phyloP scores from a whole-genome alignment of 2,329 filamentous ascomycete species.

The Paracamarosporium sp. region DNA sequence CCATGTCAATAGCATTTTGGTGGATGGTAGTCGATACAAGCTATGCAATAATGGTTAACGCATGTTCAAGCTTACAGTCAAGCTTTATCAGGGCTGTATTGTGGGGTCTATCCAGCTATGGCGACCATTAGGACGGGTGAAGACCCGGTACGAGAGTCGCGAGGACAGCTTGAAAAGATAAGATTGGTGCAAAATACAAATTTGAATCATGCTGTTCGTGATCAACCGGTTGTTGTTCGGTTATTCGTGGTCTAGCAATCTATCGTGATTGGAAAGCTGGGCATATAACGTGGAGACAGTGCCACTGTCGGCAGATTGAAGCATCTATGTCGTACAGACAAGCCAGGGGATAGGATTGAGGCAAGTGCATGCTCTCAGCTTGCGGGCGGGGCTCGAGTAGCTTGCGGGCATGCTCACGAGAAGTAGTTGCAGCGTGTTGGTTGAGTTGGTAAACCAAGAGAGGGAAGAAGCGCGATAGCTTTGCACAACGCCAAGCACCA shows the following conservation, averaged over 20 bases:
- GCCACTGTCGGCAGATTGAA: conserved; percentile 11
- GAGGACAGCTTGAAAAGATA: no score
- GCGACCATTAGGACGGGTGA: neutral
- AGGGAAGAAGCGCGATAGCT: neutral
- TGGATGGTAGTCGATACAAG: conserved; percentile 4
- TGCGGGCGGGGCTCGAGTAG: no score
- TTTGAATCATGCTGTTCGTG: neutral
- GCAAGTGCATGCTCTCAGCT: neutral
- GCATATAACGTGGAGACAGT: conserved; percentile 7
- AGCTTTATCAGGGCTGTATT: conserved; percentile 21
- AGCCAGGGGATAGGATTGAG: neutral
- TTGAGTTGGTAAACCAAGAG: no score
- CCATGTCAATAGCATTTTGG: conserved; percentile 15
- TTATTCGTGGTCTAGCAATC: conserved; percentile 7
- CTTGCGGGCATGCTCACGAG: neutral
- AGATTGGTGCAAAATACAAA: conserved; percentile 8
- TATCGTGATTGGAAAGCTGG: conserved; percentile 16
- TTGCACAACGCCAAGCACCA: conserved; percentile 1
- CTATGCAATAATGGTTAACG: neutral
- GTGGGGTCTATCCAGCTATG: conserved; percentile 9
- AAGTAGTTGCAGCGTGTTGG: no score
- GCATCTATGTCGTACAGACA: neutral
- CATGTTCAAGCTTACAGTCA: conserved; percentile 8
- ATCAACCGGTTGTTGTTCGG: conserved; percentile 19
- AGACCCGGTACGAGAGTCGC: no score